phyloP scores from a whole-genome alignment of 2,329 filamentous ascomycete genomes.

The Alternaria sp. region DNA sequence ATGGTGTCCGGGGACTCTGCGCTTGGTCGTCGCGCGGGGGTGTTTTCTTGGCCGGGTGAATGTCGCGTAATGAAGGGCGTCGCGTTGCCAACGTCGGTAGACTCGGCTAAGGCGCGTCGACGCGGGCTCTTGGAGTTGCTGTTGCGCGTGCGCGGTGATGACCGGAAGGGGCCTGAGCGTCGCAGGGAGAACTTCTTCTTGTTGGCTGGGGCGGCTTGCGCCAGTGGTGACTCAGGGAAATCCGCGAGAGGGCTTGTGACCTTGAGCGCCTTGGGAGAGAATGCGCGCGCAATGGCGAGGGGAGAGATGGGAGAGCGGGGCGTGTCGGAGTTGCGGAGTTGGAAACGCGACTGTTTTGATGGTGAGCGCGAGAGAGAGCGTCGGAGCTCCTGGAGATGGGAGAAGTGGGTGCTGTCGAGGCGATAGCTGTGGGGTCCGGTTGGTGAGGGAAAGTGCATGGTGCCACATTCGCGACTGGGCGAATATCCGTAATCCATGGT shows the following conservation, averaged over 20 bases:
- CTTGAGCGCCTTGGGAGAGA: constrained; percentile 53
- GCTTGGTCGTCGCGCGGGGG: constrained; percentile 44
- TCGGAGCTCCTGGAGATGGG: constrained; percentile 81
- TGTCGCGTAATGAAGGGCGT: constrained; percentile 61
- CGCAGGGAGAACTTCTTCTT: constrained; percentile 64
- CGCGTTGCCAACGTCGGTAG: constrained; percentile 75
- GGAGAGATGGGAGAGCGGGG: constrained; percentile 54
- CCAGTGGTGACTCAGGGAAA: constrained; percentile 67
- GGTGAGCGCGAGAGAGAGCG: constrained; percentile 93
- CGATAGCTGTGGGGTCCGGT: constrained; percentile 74
- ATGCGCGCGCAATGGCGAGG: constrained; percentile 55
- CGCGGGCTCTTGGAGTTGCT: constrained; percentile 75
- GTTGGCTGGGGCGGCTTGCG: constrained; percentile 66
- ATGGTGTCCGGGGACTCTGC: constrained; percentile 33
- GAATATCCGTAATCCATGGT: constrained; percentile 61
- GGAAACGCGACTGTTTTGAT: constrained; percentile 78
- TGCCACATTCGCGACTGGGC: constrained; percentile 70
- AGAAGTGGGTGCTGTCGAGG: constrained; percentile 74
- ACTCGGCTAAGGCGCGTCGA: constrained; percentile 72
- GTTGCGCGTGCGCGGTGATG: constrained; percentile 72
- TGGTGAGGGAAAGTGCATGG: constrained; percentile 85
- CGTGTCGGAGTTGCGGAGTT: constrained; percentile 62
- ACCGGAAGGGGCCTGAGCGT: constrained; percentile 61
- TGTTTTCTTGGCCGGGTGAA: constrained; percentile 58
- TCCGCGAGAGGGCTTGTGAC: constrained; percentile 60